These are phyloP conservation scores for Arbutus unedo DNA, from an alignment of 148 eudicot genomes.

Conservation along the genomic window DNA sequence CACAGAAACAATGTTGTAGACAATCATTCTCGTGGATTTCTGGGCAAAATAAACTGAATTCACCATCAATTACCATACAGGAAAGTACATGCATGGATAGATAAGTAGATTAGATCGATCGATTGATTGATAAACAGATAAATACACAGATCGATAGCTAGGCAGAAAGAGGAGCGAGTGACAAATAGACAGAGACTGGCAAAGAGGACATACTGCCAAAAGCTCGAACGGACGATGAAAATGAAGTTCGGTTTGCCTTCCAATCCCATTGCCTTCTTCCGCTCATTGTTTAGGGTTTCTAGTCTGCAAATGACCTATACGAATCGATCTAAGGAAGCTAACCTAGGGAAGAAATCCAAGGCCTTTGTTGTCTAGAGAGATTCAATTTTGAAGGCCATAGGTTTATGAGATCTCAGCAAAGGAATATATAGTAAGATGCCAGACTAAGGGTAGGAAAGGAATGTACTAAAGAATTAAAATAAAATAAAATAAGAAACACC, in stretches of 20 bases:
- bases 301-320: neutral
- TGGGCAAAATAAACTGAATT: neutral
- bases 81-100: neutral
- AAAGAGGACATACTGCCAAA: slow-evolving; percentile 9
- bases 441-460: neutral
- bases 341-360: slow-evolving; percentile 7
- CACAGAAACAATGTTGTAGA: neutral
- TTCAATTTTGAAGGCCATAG: neutral
- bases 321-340: neutral
- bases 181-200: neutral
- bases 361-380: neutral
- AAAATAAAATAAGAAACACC: neutral
- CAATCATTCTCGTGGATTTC: neutral
- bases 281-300: slow-evolving; percentile 6
- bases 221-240: neutral
- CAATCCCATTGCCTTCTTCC: neutral
- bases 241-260: neutral
- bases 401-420: slow-evolving; percentile 3
- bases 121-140: neutral
- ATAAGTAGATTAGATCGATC: neutral
- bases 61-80: neutral
- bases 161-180: neutral
- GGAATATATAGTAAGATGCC: neutral
- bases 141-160: neutral
- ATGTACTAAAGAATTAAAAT: neutral